A percentile compares a stretch with the other conserved stretches of the same genome.
These are phyloP conservation scores for Pyrenula aspistea DNA, from an alignment of 495 filamentous ascomycete genomes.

Conservation along the genomic window DNA sequence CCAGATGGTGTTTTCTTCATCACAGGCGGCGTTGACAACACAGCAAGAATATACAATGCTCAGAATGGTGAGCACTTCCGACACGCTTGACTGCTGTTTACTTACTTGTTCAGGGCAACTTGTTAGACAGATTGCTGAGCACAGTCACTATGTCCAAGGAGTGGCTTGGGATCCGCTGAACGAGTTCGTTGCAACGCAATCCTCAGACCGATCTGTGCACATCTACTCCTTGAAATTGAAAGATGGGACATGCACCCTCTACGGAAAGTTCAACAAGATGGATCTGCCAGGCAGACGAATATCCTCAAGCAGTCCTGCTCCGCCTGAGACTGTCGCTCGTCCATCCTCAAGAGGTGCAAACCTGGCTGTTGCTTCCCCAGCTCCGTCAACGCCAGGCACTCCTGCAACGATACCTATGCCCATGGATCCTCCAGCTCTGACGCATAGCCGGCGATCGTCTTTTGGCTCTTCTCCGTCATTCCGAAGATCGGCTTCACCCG, in stretches of 20 bases:
- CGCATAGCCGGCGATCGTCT: conserved; percentile 85
- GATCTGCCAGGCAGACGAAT: conserved; percentile 84
- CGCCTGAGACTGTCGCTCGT: conserved; percentile 57
- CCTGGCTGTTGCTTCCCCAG: conserved; percentile 63
- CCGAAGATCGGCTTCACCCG: conserved; percentile 86
- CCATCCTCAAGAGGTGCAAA: conserved; percentile 24
- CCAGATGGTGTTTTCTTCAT: conserved; percentile 95
- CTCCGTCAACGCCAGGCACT: conserved; percentile 87
- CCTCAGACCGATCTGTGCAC: conserved; percentile 93
- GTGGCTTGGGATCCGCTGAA: conserved; percentile 98
- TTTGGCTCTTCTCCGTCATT: conserved; percentile 82
- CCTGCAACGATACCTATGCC: conserved; percentile 80
- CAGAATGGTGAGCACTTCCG: conserved; percentile 56
- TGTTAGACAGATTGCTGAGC: conserved; percentile 93
- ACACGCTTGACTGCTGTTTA: conserved; percentile 3
- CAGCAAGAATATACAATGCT: conserved; percentile 93
- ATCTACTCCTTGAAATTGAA: conserved; percentile 94
- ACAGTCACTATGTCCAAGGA: conserved; percentile 97
- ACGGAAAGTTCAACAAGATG: conserved; percentile 69
- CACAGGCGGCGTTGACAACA: conserved; percentile 98
- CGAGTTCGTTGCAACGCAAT: conserved; percentile 96
- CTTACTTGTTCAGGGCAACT: conserved; percentile 46
- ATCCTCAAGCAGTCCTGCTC: conserved; percentile 85
- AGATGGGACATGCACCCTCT: conserved; percentile 89
- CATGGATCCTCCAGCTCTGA: conserved; percentile 92